Conservation (phyloP, 192 early-diverging fungal genomes). For the Coemansia umbellata region DNA sequence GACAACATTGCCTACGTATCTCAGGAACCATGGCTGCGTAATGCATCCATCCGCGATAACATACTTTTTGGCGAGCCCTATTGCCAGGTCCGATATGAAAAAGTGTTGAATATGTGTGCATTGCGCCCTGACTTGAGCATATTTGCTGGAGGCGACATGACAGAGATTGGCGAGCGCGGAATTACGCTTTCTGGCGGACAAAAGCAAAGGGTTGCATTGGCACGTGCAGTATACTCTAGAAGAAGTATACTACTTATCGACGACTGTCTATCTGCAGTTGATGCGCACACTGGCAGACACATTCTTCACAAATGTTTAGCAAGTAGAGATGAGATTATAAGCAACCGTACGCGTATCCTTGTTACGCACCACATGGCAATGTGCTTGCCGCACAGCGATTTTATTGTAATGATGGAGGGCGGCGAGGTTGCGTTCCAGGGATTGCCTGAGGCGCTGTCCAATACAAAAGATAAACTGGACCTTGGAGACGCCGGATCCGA, state of each 20-base stretch:
- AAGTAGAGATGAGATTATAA: conserved; percentile 53
- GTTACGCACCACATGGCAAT: conserved; percentile 82
- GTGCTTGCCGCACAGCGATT: conserved; percentile 54
- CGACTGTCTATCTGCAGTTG: conserved; percentile 90
- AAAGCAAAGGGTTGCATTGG: conserved; percentile 76
- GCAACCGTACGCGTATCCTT: conserved; percentile 69
- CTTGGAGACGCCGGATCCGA: too few species aligned
- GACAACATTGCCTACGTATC: conserved; percentile 74
- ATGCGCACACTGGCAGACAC: conserved; percentile 85
- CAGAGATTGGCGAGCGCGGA: conserved; percentile 88
- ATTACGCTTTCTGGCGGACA: conserved; percentile 77
- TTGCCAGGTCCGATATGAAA: conserved; percentile 66
- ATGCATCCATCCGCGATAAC: conserved; percentile 70
- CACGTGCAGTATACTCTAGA: conserved; percentile 79
- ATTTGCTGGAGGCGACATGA: conserved; percentile 77
- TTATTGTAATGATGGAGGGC: conserved; percentile 58
- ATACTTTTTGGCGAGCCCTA: conserved; percentile 78
- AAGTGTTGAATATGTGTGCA: conserved; percentile 76
- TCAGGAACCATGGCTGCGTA: conserved; percentile 69
- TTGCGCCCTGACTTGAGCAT: conserved; percentile 76
- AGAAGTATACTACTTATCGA: conserved; percentile 66
- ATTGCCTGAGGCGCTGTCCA: conserved; percentile 4
- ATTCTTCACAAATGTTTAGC: conserved; percentile 74
- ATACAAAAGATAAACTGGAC: too few species aligned
- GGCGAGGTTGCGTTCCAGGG: conserved; percentile 45